Conservation (phyloP, 768 basidiomycete genomes). For the Leccinellum rugosiceps region DNA sequence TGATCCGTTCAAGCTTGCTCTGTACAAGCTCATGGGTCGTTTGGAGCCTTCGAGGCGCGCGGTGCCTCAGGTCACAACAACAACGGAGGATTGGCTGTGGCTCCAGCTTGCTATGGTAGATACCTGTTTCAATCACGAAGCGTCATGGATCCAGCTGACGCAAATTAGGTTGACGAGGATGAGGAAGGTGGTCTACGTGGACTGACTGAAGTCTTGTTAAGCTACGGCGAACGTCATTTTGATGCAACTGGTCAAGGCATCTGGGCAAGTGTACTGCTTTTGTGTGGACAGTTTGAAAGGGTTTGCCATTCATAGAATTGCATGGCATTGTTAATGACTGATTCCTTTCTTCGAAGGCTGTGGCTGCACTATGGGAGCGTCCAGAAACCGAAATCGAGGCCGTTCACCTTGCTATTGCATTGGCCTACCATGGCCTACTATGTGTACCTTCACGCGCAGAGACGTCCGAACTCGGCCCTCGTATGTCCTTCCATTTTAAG, state of each 20-base stretch:
- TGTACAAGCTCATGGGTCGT: slow-evolving; percentile 95
- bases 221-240: slow-evolving; percentile 82
- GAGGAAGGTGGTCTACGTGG: slow-evolving; percentile 73
- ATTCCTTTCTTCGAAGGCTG: slow-evolving; percentile 52
- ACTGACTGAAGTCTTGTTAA: slow-evolving; percentile 70
- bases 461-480: slow-evolving; percentile 77
- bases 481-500: slow-evolving; percentile 43
- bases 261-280: slow-evolving; percentile 81
- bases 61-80: slow-evolving; percentile 80
- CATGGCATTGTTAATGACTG: not conserved
- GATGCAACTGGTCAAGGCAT: slow-evolving; percentile 62
- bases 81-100: slow-evolving; percentile 99
- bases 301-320: slow-evolving; percentile 39
- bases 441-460: slow-evolving; percentile 80
- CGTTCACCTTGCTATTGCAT: slow-evolving; percentile 87
- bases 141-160: slow-evolving; percentile 4
- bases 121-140: not conserved
- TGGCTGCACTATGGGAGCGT: slow-evolving; percentile 86
- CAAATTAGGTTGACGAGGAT: slow-evolving; percentile 68
- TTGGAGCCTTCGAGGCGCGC: slow-evolving; percentile 79
- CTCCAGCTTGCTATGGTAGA: slow-evolving; percentile 84
- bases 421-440: slow-evolving; percentile 91
- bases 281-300: slow-evolving; percentile 93
- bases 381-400: slow-evolving; percentile 88
- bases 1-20: slow-evolving; percentile 93